Percentiles rank a stretch among this genome's conserved stretches.
phyloP scores from a whole-genome alignment of 1,284 basidiomycete genomes.

The Melampsora abietis-canadensis region DNA sequence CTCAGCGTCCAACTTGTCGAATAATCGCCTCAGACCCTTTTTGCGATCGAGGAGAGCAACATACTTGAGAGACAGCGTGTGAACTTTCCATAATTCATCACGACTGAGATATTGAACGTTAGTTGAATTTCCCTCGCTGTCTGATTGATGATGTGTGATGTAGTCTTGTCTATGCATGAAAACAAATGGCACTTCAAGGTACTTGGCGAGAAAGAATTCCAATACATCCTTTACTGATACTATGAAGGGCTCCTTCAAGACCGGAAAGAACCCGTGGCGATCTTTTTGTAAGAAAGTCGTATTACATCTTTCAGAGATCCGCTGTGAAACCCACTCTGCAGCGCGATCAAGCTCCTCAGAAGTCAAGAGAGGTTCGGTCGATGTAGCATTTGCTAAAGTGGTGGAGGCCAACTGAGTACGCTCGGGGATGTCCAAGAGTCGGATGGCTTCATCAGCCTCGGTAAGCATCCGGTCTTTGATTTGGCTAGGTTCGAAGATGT shows the following conservation, averaged over 20 bases:
- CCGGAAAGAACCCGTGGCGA: constrained; percentile 60
- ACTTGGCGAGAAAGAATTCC: constrained; percentile 77
- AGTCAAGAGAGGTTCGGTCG: constrained; percentile 63
- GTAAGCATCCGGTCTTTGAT: constrained; percentile 87
- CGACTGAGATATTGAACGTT: constrained; percentile 67
- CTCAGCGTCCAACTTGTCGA: constrained; percentile 62
- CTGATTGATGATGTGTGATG: constrained; percentile 64
- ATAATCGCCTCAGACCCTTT: constrained; percentile 64
- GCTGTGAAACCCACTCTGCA: constrained; percentile 80
- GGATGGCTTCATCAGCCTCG: constrained; percentile 85
- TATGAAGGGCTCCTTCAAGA: constrained; percentile 69
- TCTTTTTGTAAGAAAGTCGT: constrained; percentile 61
- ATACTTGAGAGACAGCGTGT: constrained; percentile 77
- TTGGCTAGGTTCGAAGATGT: constrained; percentile 98
- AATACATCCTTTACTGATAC: constrained; percentile 76
- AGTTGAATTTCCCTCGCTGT: constrained; percentile 52
- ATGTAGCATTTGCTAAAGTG: constrained; percentile 65
- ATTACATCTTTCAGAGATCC: constrained; percentile 63
- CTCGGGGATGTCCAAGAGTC: constrained; percentile 86
- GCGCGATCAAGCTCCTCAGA: constrained; percentile 74
- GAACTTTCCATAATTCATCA: constrained; percentile 82
- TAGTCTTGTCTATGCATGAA: constrained; percentile 91
- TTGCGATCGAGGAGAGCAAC: constrained; percentile 75
- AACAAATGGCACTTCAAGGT: constrained; percentile 89
- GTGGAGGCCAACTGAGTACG: constrained; percentile 92